Percentiles rank a stretch among this genome's conserved stretches.
phyloP scores from a whole-genome alignment of 1,139 yeast species.

The Kodamaea ohmeri region DNA sequence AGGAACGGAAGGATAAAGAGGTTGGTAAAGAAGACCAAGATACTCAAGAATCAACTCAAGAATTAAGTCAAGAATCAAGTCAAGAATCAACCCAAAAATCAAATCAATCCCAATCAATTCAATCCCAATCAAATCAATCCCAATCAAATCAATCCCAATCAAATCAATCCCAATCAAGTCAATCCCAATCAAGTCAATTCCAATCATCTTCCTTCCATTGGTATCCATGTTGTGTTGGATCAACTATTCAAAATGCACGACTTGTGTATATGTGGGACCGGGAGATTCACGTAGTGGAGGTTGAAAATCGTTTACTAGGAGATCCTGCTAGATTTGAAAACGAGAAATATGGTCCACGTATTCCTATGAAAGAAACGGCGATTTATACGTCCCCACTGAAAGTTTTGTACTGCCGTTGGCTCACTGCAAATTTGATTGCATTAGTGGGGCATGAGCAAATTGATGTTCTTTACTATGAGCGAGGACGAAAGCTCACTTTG shows the following conservation, averaged over 20 bases:
- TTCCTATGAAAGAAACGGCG: slow-evolving; percentile 45
- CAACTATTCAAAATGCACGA: slow-evolving; percentile 35
- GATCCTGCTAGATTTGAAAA: slow-evolving; percentile 34
- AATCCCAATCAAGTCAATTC: no score
- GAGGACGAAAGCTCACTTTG: background rate
- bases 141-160: no score
- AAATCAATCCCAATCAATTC: no score
- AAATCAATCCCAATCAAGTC: no score
- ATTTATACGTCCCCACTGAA: slow-evolving; percentile 38
- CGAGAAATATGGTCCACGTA: slow-evolving; percentile 34
- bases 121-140: no score
- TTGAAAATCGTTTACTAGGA: slow-evolving; percentile 32
- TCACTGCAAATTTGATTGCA: slow-evolving; percentile 49
- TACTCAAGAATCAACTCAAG: background rate
- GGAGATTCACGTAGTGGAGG: slow-evolving; percentile 55
- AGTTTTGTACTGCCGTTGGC: slow-evolving; percentile 60
- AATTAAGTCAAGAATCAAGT: no score
- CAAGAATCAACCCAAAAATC: no score
- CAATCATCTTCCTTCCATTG: slow-evolving; percentile 3
- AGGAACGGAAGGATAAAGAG: background rate
- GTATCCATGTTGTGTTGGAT: slow-evolving; percentile 6
- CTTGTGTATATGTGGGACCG: slow-evolving; percentile 68
- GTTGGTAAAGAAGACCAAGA: background rate
- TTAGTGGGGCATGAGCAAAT: slow-evolving; percentile 21
- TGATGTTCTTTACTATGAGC: slow-evolving; percentile 10